Evolutionary conservation across 129 eudicot genomes (phyloP).

Genomic region (Centrapalus pauciflorus): DNA sequence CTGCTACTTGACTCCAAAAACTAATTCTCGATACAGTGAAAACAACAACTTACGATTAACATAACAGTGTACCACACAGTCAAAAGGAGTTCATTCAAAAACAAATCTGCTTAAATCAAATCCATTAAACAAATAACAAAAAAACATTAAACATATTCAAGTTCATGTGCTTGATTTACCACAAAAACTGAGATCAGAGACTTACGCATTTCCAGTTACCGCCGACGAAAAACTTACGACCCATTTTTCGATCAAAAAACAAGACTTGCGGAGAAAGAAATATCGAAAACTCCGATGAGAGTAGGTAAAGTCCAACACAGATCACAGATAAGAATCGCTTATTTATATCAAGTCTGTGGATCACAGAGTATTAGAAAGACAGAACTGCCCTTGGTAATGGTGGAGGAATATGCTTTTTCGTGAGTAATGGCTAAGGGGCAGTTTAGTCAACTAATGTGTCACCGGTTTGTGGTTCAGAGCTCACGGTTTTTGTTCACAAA

Average conservation of each 20-base stretch:
- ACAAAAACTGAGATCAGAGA: slow-evolving; percentile 1
- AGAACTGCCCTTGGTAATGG: slow-evolving; percentile 11
- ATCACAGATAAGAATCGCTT: slow-evolving; percentile 25
- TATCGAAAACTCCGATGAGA: slow-evolving; percentile 16
- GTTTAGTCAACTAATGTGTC: not conserved
- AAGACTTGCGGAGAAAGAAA: slow-evolving; percentile 16
- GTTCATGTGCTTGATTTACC: not conserved
- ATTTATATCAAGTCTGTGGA: slow-evolving; percentile 24
- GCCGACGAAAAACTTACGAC: slow-evolving; percentile 79
- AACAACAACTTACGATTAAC: not conserved
- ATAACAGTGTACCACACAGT: not conserved
- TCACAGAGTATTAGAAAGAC: slow-evolving; percentile 13
- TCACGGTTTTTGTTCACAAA: slow-evolving; percentile 23
- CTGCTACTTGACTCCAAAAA: no score
- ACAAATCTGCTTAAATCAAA: slow-evolving; percentile 4
- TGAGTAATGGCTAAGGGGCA: slow-evolving; percentile 2
- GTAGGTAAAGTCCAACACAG: slow-evolving; percentile 19
- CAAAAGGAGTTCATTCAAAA: not conserved
- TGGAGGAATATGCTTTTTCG: slow-evolving; percentile 6
- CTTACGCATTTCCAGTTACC: slow-evolving; percentile 97
- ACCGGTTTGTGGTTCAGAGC: slow-evolving; percentile 12
- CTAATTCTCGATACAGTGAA: not conserved
- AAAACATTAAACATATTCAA: not conserved
- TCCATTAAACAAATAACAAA: not conserved
- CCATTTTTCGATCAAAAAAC: slow-evolving; percentile 25